Base-by-base conservation (phyloP, 805 yeast genomes). In the Teunomyces funiuensis region DNA sequence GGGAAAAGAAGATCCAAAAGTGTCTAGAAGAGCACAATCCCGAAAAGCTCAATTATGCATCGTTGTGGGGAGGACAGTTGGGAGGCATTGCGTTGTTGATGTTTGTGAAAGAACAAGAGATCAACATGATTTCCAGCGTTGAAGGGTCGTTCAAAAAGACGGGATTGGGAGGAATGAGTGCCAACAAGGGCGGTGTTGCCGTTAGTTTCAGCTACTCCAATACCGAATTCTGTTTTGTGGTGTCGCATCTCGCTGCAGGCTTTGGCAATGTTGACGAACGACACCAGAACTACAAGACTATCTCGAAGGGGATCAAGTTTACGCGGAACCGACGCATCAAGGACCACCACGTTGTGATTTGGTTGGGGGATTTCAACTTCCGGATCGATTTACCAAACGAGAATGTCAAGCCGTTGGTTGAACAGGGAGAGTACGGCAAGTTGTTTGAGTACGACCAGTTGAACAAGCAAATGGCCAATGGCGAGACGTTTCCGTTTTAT, bases 311-410 rank as follows among this genome's bases (percentile, higher is more conserved):
- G 5, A 69, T 85, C 22, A 69, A 80, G 43, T 86, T 86, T 57
- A 73, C 80, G n/a, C 74, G 63, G 48, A 74, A 76, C 49, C 54
- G 63, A 38, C 75, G 73, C n/a, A 76, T 88, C 33, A 76, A 76
- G 49, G 91, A 88, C 54, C 97, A 89, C 60, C 97, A 91, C 55
- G 79, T 81, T 28, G 83, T 88, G 6, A 72, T 93, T 15, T 93
- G 99, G 99, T 64, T 91, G 34, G 99, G 99, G 16, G 99, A 93
- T 58, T 77, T 91, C 60, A 93, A 93, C 58, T 93, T 86, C 61
- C 73, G 99, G 52, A 79, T 91, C 23, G 66, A 73, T 1, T 62
- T 86, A 38, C 69, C 85, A 0, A 88, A 85, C 55, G 96, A 88
- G 20, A 80, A 80, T 36, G 95, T 85, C 6, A 75, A 95, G 48